Base-by-base conservation (phyloP, 345 rosid species). In the Trapa incisa region DNA sequence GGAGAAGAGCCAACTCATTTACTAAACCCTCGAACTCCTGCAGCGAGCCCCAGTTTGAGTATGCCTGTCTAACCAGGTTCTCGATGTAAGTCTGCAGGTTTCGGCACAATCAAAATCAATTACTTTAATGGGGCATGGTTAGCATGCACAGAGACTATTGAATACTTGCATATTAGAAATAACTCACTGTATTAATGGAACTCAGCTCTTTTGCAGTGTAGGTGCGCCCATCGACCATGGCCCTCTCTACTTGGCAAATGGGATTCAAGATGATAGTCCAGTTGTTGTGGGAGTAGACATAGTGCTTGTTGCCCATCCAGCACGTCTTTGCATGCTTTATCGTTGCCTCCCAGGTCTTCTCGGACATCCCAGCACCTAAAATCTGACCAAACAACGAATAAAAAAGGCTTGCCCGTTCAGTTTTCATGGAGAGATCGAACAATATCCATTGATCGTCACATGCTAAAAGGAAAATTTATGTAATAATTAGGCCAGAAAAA, bases 241-340 rank as follows among this genome's bases (percentile, higher is more conserved):
- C 92, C 65, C 61, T 66, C 9, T 84, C 72, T n/a, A 83, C 75
- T 75, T 93, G 86, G 58, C 98, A 88, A 2, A 93, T 77, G 3
- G 98, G 96, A 66, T 85, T 87, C 9, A 93, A 64, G 41, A 74
- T 68, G 66, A 90, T 14, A 16, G 10, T 5, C 74, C 16, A 83
- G 67, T 74, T 65, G 3, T 64, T 35, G 50, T 80, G 87, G 1
- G 64, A 68, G 57, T 64, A 82, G 16, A 84, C 54, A 57, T 82
- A 86, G 33, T 56, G 66, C 69, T 78, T 83, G 80, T 78, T 82
- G 52, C 92, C 97, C 86, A 81, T 61, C 36, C 35, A 67, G 73
- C 98, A 93, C 32, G 72, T 83, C 73, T 79, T 80, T 3, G 97
- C 97, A 66, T 93, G 98, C 67, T 84, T 90, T 29, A 83, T 71